Evolutionary conservation across 169 alveolate species (phyloP), one percentile per base, ranked within the genome.

Genomic region (Babesia bigemina): DNA sequence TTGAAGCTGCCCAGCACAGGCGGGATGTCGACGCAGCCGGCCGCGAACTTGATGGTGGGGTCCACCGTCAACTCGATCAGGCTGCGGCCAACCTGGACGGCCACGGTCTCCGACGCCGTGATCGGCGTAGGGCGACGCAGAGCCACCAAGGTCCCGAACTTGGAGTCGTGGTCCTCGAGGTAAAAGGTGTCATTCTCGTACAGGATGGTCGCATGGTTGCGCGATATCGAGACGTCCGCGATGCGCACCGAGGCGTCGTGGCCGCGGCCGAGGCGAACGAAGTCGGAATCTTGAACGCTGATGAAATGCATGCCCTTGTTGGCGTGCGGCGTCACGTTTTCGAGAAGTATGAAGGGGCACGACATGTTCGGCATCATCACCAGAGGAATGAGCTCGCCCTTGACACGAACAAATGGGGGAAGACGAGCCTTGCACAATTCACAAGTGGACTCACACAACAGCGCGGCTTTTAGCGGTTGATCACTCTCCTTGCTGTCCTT

Each of bases 141-240:
- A 4, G 96, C 92, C 26, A 98, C 98, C 65, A 98, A 91, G 8
- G 99, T 98, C 21, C 99, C 99, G 86, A 98, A 98, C 79, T 98
- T 98, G 24, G 99, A 95, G 72, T 93, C 92, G 84, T 94, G 97
- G 84, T 98, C 99, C 59, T 95, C 96, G 26, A 98, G 84, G 81
- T 91, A 92, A 82, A 98, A 96, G 42, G 91, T 93, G 57, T 97
- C 97, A 16, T 90, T 87, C 75, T 91, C 95, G 75, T 91, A 94
- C 58, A 93, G 86, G 47, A 98, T 92, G 29, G 93, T 94, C 33
- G 99, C 99, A 84, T 98, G 99, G 29, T 85, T 85, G 73, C 99
- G 93, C 13, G 99, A 95, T 16, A 98, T 99, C 49, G 99, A 96
- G 26, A 95, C 97, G 85, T 98, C 99, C 28, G 98, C 94, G 36